phyloP scores from a whole-genome alignment of 2,329 filamentous ascomycete species.

The Chrysoporthe austroafricana region DNA sequence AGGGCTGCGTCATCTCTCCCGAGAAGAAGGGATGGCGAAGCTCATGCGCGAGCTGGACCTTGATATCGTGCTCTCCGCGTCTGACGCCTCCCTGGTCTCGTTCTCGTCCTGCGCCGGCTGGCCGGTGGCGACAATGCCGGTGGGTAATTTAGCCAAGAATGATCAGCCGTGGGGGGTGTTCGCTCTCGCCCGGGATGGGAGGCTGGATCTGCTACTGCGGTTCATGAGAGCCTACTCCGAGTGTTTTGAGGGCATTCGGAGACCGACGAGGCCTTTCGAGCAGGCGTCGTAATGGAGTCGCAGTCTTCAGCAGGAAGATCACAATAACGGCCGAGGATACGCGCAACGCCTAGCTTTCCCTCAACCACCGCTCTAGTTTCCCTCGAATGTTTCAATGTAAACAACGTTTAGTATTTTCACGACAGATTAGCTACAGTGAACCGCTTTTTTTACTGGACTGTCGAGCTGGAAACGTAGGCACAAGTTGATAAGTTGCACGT shows the following conservation, averaged over 20 bases:
- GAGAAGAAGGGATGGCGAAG: conserved; percentile 24
- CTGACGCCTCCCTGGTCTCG: conserved; percentile 30
- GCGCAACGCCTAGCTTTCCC: background rate
- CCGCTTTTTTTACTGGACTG: background rate
- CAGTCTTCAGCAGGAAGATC: no score
- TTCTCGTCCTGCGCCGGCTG: conserved; percentile 33
- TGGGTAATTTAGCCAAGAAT: conserved; percentile 33
- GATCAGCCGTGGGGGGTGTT: conserved; percentile 36
- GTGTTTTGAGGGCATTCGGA: background rate
- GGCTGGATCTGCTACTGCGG: conserved; percentile 31
- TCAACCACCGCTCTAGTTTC: background rate
- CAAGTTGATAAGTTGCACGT: background rate
- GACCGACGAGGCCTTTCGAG: conserved; percentile 12
- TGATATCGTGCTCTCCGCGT: conserved; percentile 31
- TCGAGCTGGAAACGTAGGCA: background rate
- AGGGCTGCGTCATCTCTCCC: conserved; percentile 23
- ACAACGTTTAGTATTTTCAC: background rate
- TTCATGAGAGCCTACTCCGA: conserved; percentile 33
- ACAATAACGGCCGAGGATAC: background rate
- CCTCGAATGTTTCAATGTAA: background rate
- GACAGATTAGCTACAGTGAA: background rate
- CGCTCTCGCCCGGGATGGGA: conserved; percentile 31
- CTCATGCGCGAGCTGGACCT: conserved; percentile 27
- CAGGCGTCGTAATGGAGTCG: background rate
- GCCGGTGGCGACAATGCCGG: conserved; percentile 36